Evolutionary conservation across 2,329 filamentous ascomycete genomes (phyloP), one percentile per base, ranked within the genome.

Genomic region (Colletotrichum sp.): DNA sequence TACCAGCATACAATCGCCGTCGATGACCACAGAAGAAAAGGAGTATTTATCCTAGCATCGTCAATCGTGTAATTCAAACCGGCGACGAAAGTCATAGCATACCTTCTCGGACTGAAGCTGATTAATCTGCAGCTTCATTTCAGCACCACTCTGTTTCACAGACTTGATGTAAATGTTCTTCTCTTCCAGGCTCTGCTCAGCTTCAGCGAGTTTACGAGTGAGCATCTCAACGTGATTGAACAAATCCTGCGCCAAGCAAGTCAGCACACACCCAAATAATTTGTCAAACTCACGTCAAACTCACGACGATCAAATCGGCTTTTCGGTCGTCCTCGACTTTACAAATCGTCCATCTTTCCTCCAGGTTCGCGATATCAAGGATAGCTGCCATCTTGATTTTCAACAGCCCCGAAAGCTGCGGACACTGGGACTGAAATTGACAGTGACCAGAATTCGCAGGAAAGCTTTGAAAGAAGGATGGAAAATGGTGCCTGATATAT

Each of bases 1-100:
- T 79, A 85, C 84, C 71, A 80, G 80, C 83, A 85, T 85, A 69
- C 81, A 81, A 71, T 86, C 85, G 6, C 85, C 85, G 76, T 86
- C 85, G 71, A 86, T 80, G 19, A 86, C 71, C 57, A 85, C 83
- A 12, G 80, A 81, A 69, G 81, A 81, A 78, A 82, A 85, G 73
- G 63, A 75, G 22, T 80, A 74, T 16, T 75, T 76, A 57, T 77
- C 77, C 80, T 81, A 36, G 15, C 12, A 11, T 34, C 4, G 52
- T 75, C 4, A 75, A 44, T 36, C 3, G 9, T 9, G 30, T 22
- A 3, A 7, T 44, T 19, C 22, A 44, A 19, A 44, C 19, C 22
- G 27, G 28, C 7, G 11, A n/a, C 8, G 5, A 57, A 28, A 19
- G n/a, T 9, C 44, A 12, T 1, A 22, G 2, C 8, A 9, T 13